Base-by-base conservation (phyloP, 345 rosid genomes). In the Dovyalis caffra region DNA sequence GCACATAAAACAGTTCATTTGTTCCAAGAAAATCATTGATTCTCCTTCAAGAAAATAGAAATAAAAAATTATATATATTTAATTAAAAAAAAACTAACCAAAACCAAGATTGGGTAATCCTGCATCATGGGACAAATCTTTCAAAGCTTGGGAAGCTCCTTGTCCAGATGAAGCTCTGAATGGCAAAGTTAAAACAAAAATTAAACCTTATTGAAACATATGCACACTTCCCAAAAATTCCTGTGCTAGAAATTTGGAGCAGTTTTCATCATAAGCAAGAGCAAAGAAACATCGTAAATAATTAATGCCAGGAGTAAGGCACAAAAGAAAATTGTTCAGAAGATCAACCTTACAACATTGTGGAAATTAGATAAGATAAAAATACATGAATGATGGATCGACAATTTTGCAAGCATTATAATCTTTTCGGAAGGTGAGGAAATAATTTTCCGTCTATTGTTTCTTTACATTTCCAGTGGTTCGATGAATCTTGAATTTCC, bases 151-250 rank as follows among this genome's bases (percentile, higher is more conserved):
- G 60, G 78, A 82, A 79, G 98, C 90, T 70, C 90, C 91, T 83
- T 84, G 84, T 76, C 96, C 98, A 64, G 97, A 95, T 66, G 99
- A 88, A 76, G 96, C 99, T 88, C 99, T 92, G 82, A 45, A 76
- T 69, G 56, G 64, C 32, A 43, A 31, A 49, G 18, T 26, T 40
- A 65, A 25, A 28, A 64, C 51, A 67, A 32, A 28, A 49, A 71
- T 71, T 60, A 70, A 62, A 14, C 74, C 49, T 76, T 40, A 72
- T 51, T 47, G 45, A 67, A n/a, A n/a, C n/a, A n/a, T n/a, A n/a
- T n/a, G n/a, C 47, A 37, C 40, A 43, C 47, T 56, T 25, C 16
- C n/a, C n/a, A n/a, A 20, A 70, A 23, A 51, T 57, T 32, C 11
- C 43, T 33, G 49, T 16, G 20, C 20, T 38, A 7, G 56, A 68